Percentiles rank a stretch among this genome's conserved stretches.
These are phyloP conservation scores for Aspergillus haitiensis DNA, from an alignment of 495 filamentous ascomycete species.

Conservation along the genomic window DNA sequence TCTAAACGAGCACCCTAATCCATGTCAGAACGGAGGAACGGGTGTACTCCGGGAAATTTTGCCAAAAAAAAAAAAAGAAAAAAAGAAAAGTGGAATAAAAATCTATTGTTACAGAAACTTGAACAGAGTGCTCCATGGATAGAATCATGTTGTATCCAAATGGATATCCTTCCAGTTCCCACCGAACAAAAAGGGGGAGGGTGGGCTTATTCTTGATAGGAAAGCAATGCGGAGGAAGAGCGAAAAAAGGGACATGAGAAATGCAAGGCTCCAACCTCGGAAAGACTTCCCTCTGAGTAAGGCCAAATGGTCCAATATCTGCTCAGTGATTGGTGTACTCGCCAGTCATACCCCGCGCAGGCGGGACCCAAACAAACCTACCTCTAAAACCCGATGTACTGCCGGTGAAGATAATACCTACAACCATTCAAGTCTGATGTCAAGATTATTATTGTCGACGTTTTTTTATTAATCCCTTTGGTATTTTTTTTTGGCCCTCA, in stretches of 20 bases:
- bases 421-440: neutral
- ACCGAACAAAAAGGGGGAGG: slow-evolving; percentile 10
- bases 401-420: slow-evolving; percentile 23
- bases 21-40: neutral
- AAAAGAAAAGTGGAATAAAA: neutral
- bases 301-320: slow-evolving; percentile 9
- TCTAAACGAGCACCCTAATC: neutral
- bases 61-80: neutral
- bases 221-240: slow-evolving; percentile 23
- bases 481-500: neutral
- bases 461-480: neutral
- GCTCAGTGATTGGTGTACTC: slow-evolving; percentile 33
- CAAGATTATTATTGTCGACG: neutral
- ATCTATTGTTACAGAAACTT: neutral
- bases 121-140: neutral
- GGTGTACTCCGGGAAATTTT: neutral
- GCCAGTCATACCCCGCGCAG: slow-evolving; percentile 37
- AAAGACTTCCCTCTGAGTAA: slow-evolving; percentile 26
- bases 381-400: slow-evolving; percentile 15
- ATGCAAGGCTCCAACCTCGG: slow-evolving; percentile 42
- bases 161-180: neutral
- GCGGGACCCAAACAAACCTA: slow-evolving; percentile 27
- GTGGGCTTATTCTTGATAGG: slow-evolving; percentile 25
- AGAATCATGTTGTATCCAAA: slow-evolving; percentile 3
- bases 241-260: slow-evolving; percentile 22